Conservation (phyloP, 2,329 filamentous ascomycete species). For the Sclerotinia borealis region DNA sequence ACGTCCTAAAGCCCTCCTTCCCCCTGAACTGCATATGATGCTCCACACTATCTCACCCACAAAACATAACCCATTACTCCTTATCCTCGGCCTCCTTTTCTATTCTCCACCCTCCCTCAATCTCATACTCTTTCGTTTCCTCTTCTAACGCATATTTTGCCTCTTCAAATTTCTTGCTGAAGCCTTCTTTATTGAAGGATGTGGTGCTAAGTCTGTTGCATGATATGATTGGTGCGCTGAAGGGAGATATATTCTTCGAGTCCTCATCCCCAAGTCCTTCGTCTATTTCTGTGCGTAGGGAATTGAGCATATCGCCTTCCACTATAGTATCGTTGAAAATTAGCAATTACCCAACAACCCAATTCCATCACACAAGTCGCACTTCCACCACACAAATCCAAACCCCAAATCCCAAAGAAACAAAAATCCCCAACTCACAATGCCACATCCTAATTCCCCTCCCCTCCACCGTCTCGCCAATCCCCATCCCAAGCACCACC, state of each 20-base stretch:
- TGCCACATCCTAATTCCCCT: constrained; percentile 35
- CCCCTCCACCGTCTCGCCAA: constrained; percentile 30
- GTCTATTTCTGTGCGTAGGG: background rate
- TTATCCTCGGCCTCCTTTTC: constrained; percentile 18
- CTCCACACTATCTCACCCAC: constrained; percentile 17
- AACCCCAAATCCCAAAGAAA: background rate
- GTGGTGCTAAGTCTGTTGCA: constrained; percentile 16
- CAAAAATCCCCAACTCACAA: constrained; percentile 32
- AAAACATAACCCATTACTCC: constrained; percentile 22
- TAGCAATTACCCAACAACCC: background rate
- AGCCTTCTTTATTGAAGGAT: constrained; percentile 12
- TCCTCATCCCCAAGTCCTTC: background rate
- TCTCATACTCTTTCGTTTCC: constrained; percentile 14
- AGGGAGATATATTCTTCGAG: constrained; percentile 2
- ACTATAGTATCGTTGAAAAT: background rate
- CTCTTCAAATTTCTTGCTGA: constrained; percentile 11
- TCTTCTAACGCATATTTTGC: constrained; percentile 10
- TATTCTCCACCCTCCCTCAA: constrained; percentile 19
- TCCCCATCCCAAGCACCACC: constrained; percentile 19
- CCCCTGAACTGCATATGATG: constrained; percentile 15
- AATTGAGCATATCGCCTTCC: background rate
- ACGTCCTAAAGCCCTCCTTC: constrained; percentile 14
- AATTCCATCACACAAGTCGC: background rate
- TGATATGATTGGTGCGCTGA: constrained; percentile 15
- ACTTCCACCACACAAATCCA: background rate